These are phyloP conservation scores for Aegilops sharonensis DNA, from an alignment of 176 grass and related monocot genomes.

Conservation along the genomic window DNA sequence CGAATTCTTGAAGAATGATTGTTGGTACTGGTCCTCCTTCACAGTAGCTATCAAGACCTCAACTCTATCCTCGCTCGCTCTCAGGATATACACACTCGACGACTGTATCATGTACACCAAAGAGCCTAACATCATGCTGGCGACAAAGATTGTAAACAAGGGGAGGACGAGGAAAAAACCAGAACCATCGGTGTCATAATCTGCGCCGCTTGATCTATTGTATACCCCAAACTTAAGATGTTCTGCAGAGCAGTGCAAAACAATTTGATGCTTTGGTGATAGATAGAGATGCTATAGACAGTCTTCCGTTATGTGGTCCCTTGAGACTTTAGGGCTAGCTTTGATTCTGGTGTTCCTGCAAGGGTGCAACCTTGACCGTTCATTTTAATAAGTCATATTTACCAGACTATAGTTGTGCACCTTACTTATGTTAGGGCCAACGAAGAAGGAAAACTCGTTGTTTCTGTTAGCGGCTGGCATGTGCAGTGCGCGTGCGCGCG, in stretches of 20 bases:
- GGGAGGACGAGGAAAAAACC: constrained; percentile 39
- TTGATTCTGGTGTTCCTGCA: constrained; percentile 16
- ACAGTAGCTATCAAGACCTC: no score
- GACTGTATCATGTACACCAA: constrained; percentile 72
- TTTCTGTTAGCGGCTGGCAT: background rate
- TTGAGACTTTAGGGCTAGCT: background rate
- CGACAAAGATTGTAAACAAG: constrained; percentile 40
- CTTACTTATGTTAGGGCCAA: background rate
- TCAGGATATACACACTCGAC: constrained; percentile 81
- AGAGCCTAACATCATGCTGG: constrained; percentile 33
- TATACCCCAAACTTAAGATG: constrained; percentile 40
- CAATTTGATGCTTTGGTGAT: background rate
- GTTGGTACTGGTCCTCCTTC: constrained; percentile 89
- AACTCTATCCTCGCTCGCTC: background rate
- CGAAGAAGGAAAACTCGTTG: no score
- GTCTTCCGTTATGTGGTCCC: constrained; percentile 10
- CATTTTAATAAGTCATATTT: background rate
- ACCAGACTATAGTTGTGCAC: background rate
- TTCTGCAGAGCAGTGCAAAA: constrained; percentile 21
- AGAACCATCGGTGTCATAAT: constrained; percentile 32
- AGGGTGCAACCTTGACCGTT: constrained; percentile 27
- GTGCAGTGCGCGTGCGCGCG: no score
- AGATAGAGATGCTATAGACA: constrained; percentile 35
- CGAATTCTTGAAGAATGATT: constrained; percentile 72
- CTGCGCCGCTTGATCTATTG: background rate